These are phyloP conservation scores for Myxozyma udenii DNA, from an alignment of 805 yeast genomes.

Conservation along the genomic window DNA sequence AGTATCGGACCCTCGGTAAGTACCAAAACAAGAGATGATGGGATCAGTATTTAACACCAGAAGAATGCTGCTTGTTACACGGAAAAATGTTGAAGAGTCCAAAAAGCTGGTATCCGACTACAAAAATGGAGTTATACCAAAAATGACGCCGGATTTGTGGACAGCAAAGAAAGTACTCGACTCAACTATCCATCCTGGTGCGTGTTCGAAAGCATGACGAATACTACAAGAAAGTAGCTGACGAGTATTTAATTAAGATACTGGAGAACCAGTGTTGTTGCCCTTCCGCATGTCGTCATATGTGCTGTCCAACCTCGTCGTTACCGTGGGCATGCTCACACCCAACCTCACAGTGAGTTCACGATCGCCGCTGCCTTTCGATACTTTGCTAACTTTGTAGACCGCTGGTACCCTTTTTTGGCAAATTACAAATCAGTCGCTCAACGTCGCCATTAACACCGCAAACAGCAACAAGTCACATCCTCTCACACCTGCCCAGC, in stretches of 20 bases:
- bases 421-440: constrained; percentile 96
- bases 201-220: background rate
- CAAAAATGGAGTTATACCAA: constrained; percentile 60
- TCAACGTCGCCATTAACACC: constrained; percentile 94
- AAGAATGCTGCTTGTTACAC: constrained; percentile 71
- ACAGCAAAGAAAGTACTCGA: constrained; percentile 80
- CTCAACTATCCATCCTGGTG: constrained; percentile 81
- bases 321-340: constrained; percentile 96
- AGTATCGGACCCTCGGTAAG: constrained; percentile 73
- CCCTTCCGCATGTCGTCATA: constrained; percentile 98
- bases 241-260: constrained; percentile 46
- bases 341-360: constrained; percentile 66
- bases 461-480: constrained; percentile 95
- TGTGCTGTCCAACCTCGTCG: constrained; percentile 88
- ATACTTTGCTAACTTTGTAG: constrained; percentile 2
- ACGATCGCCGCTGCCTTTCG: background rate
- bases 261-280: constrained; percentile 84
- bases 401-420: constrained; percentile 89
- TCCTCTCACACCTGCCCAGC: constrained; percentile 75
- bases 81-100: constrained; percentile 60
- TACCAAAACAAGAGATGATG: no score
- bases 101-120: constrained; percentile 65
- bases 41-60: no score
- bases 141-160: constrained; percentile 84
- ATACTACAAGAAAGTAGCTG: background rate